Conservation (phyloP, 805 yeast species). For the Nakazawaea molendinolei region DNA sequence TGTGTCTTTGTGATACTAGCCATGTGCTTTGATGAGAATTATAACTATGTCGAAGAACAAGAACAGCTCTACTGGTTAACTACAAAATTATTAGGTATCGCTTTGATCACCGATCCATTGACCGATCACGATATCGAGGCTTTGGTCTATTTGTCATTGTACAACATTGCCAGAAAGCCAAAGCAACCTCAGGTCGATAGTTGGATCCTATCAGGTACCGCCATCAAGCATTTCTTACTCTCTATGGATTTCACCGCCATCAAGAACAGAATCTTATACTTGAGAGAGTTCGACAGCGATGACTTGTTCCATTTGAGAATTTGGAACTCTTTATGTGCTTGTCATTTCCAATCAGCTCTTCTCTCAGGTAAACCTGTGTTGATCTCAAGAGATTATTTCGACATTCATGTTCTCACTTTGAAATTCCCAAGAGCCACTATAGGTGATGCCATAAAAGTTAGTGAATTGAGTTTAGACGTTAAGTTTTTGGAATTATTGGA, state of each 20-base stretch:
- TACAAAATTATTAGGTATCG: conserved; percentile 40
- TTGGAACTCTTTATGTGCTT: conserved; percentile 43
- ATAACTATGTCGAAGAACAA: conserved; percentile 41
- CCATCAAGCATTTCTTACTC: conserved; percentile 40
- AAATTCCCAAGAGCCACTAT: conserved; percentile 42
- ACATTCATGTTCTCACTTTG: conserved; percentile 35
- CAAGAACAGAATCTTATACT: conserved; percentile 26
- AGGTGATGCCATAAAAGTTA: conserved; percentile 49
- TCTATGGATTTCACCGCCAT: conserved; percentile 40
- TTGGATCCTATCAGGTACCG: conserved; percentile 46
- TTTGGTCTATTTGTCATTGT: conserved; percentile 45
- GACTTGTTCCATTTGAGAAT: conserved; percentile 51
- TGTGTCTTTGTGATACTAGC: conserved; percentile 48
- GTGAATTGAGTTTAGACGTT: conserved; percentile 37
- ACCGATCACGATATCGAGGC: conserved; percentile 59
- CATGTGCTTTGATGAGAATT: conserved; percentile 50
- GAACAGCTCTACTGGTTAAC: conserved; percentile 40
- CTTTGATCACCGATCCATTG: conserved; percentile 43
- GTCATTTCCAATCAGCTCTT: conserved; percentile 44
- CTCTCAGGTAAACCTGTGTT: conserved; percentile 42
- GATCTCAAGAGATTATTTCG: conserved; percentile 31
- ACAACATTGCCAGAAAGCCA: conserved; percentile 48
- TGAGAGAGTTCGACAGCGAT: conserved; percentile 19
- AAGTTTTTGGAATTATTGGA: conserved; percentile 17
- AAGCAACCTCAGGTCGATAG: conserved; percentile 45